A percentile compares a stretch with the other conserved stretches of the same genome.
Evolutionary conservation across 1,139 yeast species (phyloP).

Genomic region (Pichia sp.): DNA sequence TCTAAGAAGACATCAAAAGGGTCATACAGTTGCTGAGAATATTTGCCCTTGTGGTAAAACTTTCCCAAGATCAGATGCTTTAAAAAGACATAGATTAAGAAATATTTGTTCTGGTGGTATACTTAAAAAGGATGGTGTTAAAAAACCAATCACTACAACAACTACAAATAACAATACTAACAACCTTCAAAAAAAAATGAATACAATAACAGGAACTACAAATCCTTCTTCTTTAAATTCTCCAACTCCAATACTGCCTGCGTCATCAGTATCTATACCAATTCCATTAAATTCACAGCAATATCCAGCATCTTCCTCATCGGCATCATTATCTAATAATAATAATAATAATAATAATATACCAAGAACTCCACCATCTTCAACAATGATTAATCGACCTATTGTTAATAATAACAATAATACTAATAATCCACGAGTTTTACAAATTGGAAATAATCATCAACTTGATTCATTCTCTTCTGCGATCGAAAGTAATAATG

Average conservation of each 20-base stretch:
- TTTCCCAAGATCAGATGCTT: constrained; percentile 84
- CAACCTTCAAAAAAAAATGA: not conserved
- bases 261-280: not conserved
- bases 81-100: constrained; percentile 72
- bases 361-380: not conserved
- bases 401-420: not conserved
- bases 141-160: not conserved
- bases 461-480: not conserved
- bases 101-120: constrained; percentile 74
- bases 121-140: constrained; percentile 29
- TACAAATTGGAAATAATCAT: not conserved
- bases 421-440: not conserved
- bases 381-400: not conserved
- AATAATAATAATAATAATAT: not conserved
- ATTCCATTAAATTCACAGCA: not conserved
- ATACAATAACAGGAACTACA: not conserved
- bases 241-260: not conserved
- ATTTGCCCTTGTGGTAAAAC: constrained; percentile 89
- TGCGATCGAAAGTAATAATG: not conserved
- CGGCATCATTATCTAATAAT: not conserved
- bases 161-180: not conserved
- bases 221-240: not conserved
- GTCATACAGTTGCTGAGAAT: constrained; percentile 72
- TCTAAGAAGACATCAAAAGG: constrained; percentile 80
- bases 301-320: not conserved